Percentiles rank a stretch among this genome's conserved stretches.
phyloP scores from a whole-genome alignment of 768 basidiomycete species.

The Calocybe gangraenosa region DNA sequence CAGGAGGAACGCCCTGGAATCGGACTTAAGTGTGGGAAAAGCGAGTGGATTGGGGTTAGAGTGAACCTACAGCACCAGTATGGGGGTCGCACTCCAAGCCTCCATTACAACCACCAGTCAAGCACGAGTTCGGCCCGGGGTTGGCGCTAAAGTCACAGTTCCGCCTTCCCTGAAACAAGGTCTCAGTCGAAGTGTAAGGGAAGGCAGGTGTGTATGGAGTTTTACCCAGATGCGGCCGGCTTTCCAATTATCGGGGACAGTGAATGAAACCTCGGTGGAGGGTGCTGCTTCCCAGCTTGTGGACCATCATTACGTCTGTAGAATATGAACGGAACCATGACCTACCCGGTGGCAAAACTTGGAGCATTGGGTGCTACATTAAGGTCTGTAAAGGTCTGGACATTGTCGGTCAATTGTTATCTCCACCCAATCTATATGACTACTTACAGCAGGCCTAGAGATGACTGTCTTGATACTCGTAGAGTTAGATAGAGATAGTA shows the following conservation, averaged over 20 bases:
- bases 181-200: not conserved
- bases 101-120: conserved; percentile 64
- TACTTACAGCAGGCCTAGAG: conserved; percentile 43
- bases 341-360: conserved; percentile 30
- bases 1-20: conserved; percentile 58
- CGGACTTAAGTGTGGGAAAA: too few relatives aligned
- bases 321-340: not conserved
- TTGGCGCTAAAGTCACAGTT: conserved; percentile 54
- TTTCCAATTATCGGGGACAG: conserved; percentile 51
- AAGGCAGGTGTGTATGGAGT: not conserved
- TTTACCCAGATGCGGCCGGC: conserved; percentile 35
- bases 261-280: conserved; percentile 27
- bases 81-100: conserved; percentile 50
- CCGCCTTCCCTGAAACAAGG: conserved; percentile 45
- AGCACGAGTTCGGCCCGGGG: conserved; percentile 50
- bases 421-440: not conserved
- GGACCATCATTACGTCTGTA: too few relatives aligned
- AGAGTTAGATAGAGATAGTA: not conserved
- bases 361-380: conserved; percentile 35
- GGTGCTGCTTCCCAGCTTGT: conserved; percentile 30
- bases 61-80: conserved; percentile 40
- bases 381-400: conserved; percentile 39
- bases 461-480: not conserved
- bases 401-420: not conserved
- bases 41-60: too few relatives aligned